Base-by-base conservation (phyloP, 1,284 basidiomycete genomes). In the Microbotryomycetes sp. region DNA sequence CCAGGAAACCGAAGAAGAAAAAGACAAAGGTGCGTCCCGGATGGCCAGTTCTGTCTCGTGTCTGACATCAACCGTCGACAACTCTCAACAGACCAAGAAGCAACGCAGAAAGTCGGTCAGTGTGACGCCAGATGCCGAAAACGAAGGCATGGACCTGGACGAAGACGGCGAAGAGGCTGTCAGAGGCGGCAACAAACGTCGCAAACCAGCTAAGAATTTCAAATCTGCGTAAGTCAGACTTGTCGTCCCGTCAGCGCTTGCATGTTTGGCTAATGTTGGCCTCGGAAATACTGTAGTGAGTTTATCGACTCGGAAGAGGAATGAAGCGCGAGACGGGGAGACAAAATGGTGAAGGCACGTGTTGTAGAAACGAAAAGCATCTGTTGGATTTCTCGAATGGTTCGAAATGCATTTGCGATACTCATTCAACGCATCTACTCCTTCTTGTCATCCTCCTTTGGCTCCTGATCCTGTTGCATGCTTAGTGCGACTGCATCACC, bases 1-100 rank as follows among this genome's bases (percentile, higher is more conserved):
- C 26, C 18, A 21, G 82, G 5, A 81, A 80, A 45, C 79, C 81
- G 21, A 41, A 70, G 71, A 71, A 24, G 69, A 68, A 50, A 66
- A 68, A 23, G 71, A 68, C 52, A 62, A 73, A 55, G 71, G 61
- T 47, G 66, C 61, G 52, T 29, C 2, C 28, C 6, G 29, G 1
- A 21, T 27, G n/a, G n/a, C n/a, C n/a, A n/a, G n/a, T n/a, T n/a
- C 11, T 15, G 28, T 5, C 41, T n/a, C 27, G 26, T 27, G 4
- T 28, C 13, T 31, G 24, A 30, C 27, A 46, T 24, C 2, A 21
- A 24, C 30, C 48, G 28, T n/a, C 11, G 11, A 41, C 35, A 41
- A 41, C 35, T 41, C 35, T 41, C 5, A 13, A 27, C 31, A 61
- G 60, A 57, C 58, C 23, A 59, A 59, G 52, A 62, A 57, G 47